phyloP scores from a whole-genome alignment of 2,329 filamentous ascomycete species.

The Pyrenophora seminiperda region DNA sequence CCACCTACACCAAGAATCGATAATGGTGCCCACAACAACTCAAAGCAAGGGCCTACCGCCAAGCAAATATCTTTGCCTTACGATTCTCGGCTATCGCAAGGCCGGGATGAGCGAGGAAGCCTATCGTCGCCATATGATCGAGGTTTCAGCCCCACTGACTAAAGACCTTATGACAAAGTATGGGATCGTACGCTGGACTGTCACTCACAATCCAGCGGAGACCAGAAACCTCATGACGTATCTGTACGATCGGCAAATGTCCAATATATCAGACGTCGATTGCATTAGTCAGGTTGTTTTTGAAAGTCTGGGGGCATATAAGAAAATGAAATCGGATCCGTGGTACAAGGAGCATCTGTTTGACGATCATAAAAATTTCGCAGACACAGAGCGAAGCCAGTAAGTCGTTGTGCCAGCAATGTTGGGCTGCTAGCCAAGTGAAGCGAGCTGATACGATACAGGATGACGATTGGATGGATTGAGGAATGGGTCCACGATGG shows the following conservation, averaged over 20 bases:
- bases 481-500: conserved; percentile 51
- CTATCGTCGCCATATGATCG: conserved; percentile 55
- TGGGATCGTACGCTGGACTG: conserved; percentile 55
- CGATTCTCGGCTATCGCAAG: conserved; percentile 56
- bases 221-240: conserved; percentile 46
- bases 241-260: conserved; percentile 55
- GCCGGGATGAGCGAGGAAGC: conserved; percentile 56
- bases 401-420: conserved; percentile 21
- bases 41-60: background rate
- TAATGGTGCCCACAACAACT: background rate
- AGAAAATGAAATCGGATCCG: conserved; percentile 56
- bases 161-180: conserved; percentile 58
- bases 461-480: conserved; percentile 57
- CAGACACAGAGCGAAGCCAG: conserved; percentile 54
- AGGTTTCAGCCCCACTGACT: conserved; percentile 55
- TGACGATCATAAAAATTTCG: conserved; percentile 57
- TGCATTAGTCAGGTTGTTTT: conserved; percentile 59
- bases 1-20: background rate
- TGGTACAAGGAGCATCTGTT: conserved; percentile 55
- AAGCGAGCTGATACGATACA: conserved; percentile 15
- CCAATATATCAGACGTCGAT: conserved; percentile 57
- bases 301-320: conserved; percentile 53
- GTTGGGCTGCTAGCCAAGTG: background rate
- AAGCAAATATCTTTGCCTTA: conserved; percentile 50
- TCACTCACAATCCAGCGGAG: conserved; percentile 49